Percentiles rank a stretch among this genome's conserved stretches.
Evolutionary conservation across 2,329 filamentous ascomycete genomes (phyloP).

Genomic region (Phaeosphaeria sp.): DNA sequence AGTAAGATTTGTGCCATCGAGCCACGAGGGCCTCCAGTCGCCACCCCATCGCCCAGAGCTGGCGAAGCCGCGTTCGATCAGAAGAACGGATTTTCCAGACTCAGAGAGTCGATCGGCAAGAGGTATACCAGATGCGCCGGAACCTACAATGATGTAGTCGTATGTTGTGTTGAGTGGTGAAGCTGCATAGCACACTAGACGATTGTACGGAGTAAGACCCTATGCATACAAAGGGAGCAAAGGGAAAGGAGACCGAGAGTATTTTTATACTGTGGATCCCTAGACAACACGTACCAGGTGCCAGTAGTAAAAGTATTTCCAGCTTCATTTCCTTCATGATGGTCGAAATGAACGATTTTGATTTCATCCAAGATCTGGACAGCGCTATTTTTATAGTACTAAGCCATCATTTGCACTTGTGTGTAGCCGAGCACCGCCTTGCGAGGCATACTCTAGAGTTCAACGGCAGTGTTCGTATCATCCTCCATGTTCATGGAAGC

Average conservation of each 20-base stretch:
- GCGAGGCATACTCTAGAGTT: neutral
- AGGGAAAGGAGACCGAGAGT: too few species aligned
- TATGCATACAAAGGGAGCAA: neutral
- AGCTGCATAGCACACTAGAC: constrained; percentile 6
- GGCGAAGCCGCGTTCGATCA: constrained; percentile 52
- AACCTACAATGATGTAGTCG: constrained; percentile 67
- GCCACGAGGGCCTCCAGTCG: constrained; percentile 62
- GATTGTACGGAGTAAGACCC: neutral
- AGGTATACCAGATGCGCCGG: constrained; percentile 64
- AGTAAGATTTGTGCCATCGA: constrained; percentile 64
- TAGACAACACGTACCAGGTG: neutral
- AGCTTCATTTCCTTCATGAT: neutral
- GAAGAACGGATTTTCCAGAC: constrained; percentile 65
- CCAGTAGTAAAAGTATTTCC: neutral
- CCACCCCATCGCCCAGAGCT: constrained; percentile 69
- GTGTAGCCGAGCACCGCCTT: neutral
- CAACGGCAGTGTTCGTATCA: neutral
- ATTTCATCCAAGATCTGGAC: neutral
- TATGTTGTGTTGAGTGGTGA: constrained; percentile 50
- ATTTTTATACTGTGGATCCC: too few species aligned
- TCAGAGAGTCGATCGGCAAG: constrained; percentile 63
- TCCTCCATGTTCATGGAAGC: neutral
- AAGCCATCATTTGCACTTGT: neutral
- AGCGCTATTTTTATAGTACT: neutral
- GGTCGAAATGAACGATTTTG: neutral